Evolutionary conservation across 441 rosid genomes (phyloP).

Genomic region (Manihot esculenta): DNA sequence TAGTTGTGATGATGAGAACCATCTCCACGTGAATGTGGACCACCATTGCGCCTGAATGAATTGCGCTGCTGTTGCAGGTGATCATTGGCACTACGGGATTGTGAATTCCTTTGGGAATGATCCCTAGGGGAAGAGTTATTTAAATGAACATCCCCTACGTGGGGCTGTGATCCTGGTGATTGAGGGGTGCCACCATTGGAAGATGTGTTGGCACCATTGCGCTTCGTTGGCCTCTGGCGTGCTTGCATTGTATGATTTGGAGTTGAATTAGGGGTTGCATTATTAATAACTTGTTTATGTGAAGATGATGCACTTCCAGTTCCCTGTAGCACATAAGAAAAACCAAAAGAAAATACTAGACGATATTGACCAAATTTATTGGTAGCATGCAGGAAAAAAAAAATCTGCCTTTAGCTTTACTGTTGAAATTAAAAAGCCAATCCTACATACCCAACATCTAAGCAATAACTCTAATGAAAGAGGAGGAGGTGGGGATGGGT

Average conservation of each 20-base stretch:
- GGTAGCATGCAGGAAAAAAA: background rate
- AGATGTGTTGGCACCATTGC: conserved; percentile 38
- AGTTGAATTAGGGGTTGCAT: conserved; percentile 40
- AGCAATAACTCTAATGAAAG: background rate
- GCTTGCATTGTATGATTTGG: conserved; percentile 36
- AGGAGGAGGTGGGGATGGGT: too few relatives aligned
- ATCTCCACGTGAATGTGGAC: conserved; percentile 58
- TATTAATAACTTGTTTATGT: conserved; percentile 45
- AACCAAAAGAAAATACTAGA: background rate
- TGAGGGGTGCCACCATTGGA: conserved; percentile 43
- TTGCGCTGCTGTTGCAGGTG: conserved; percentile 52
- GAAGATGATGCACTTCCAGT: conserved; percentile 42
- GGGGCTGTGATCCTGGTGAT: conserved; percentile 37
- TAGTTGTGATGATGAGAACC: conserved; percentile 44
- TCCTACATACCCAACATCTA: background rate
- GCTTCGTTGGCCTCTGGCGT: conserved; percentile 49
- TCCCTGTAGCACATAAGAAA: conserved; percentile 56
- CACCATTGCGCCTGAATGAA: conserved; percentile 55
- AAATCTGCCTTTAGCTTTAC: too few relatives aligned
- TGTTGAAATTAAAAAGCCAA: background rate
- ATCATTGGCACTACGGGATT: conserved; percentile 45
- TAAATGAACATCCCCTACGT: conserved; percentile 34
- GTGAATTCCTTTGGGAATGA: conserved; percentile 46
- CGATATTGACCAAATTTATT: background rate
- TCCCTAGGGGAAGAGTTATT: conserved; percentile 55